Evolutionary conservation across 2,329 filamentous ascomycete genomes (phyloP), one percentile per base, ranked within the genome.

Genomic region (Botrytis porri): DNA sequence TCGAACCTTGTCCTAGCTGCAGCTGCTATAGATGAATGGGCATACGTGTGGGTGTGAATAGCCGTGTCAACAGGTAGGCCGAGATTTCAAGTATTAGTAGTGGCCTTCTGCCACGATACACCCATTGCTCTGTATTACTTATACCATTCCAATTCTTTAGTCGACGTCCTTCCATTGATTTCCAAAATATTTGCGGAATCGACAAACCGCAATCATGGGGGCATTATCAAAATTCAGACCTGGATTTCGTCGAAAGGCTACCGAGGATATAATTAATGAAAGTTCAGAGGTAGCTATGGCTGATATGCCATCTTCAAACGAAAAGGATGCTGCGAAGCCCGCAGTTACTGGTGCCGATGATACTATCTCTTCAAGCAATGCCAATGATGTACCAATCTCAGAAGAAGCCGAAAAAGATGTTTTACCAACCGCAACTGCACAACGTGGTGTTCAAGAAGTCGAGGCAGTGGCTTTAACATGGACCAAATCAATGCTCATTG

Each of bases 391-490:
- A 32, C 35, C 59, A 41, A 54, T 54, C 29, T 64, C 59, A 64
- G 69, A 71, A n/a, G 25, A 76, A 62, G 37, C 20, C 16, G 59
- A 73, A n/a, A 75, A 76, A 54, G 74, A 78, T 62, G 62, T 62
- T 25, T 18, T 75, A 12, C 77, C 76, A 22, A 66, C 73, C 54
- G 67, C 77, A 73, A 70, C 75, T 74, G 77, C 76, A 12, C 78
- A 79, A 75, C 74, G 73, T 63, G 85, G 85, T 75, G 86, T 87
- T 16, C 81, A 84, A 73, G 85, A 85, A 76, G 85, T 86, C 29
- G 85, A 88, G 77, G 86, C 86, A 18, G 84, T 86, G 39, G 86
- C 84, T 67, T 78, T 85, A 79, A 85, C 84, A 57, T 88, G 86
- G 86, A 85, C 84, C 14, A 84, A 83, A 54, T 81, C 80, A 76